Evolutionary conservation across 2,329 filamentous ascomycete species (phyloP).

Genomic region (Botrytis fabae): DNA sequence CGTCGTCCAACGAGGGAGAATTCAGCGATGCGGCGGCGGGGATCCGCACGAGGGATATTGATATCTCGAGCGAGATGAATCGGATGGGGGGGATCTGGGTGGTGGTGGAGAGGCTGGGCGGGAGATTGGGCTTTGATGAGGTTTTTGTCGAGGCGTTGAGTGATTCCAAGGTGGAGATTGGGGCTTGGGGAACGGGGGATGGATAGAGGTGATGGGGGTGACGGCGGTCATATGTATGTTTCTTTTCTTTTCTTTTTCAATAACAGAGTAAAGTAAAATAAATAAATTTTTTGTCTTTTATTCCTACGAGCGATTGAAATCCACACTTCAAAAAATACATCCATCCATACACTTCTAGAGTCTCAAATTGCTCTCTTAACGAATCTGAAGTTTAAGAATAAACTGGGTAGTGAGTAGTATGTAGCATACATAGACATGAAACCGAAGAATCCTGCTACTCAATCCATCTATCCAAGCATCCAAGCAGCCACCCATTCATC

Average conservation of each 20-base stretch:
- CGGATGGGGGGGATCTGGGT: conserved; percentile 68
- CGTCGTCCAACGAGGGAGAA: conserved; percentile 68
- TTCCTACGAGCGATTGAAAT: background rate
- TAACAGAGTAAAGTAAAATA: no score
- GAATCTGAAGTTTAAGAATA: background rate
- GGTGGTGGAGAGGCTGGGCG: conserved; percentile 77
- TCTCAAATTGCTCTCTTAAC: background rate
- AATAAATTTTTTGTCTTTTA: background rate
- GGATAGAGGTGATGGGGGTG: conserved; percentile 17
- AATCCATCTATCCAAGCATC: background rate
- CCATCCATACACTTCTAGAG: background rate
- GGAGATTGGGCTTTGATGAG: conserved; percentile 44
- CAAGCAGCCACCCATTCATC: no score
- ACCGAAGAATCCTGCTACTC: background rate
- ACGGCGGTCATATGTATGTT: background rate
- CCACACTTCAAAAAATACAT: background rate
- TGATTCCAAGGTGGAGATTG: conserved; percentile 39
- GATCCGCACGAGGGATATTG: conserved; percentile 71
- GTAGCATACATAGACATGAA: conserved; percentile 13
- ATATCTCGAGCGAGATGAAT: conserved; percentile 66
- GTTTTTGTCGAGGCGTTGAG: conserved; percentile 55
- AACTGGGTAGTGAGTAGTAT: background rate
- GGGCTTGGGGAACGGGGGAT: conserved; percentile 40
- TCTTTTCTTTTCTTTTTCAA: background rate
- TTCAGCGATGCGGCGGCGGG: conserved; percentile 68